Percentiles rank a stretch among this genome's conserved stretches.
Evolutionary conservation across 2,329 filamentous ascomycete species (phyloP).

Genomic region (Sporothrix inflata): DNA sequence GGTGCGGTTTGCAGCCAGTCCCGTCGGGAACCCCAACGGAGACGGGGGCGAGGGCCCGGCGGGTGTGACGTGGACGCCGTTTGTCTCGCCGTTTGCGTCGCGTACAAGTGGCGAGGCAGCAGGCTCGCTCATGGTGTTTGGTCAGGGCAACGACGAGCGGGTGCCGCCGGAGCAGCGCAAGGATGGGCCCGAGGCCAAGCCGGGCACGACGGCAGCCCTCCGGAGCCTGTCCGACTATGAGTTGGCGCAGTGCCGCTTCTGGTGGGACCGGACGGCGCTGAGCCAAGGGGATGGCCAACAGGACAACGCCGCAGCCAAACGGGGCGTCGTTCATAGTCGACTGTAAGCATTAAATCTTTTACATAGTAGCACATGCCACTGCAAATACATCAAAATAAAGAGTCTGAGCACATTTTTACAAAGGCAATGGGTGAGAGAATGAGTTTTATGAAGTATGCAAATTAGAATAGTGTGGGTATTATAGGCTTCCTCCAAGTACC

Average conservation of each 20-base stretch:
- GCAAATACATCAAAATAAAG: background rate
- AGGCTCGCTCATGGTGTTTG: slow-evolving; percentile 54
- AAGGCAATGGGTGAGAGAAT: background rate
- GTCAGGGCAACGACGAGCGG: slow-evolving; percentile 61
- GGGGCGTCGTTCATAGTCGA: background rate
- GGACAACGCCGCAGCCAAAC: background rate
- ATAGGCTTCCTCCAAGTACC: background rate
- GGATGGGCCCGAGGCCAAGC: slow-evolving; percentile 39
- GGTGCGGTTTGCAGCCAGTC: slow-evolving; percentile 42
- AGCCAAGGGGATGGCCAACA: slow-evolving; percentile 49
- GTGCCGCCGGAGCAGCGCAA: slow-evolving; percentile 35
- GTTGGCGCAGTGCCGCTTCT: slow-evolving; percentile 58
- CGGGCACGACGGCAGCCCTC: slow-evolving; percentile 50
- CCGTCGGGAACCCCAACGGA: slow-evolving; percentile 31
- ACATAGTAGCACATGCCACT: background rate
- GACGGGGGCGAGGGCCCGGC: slow-evolving; percentile 28
- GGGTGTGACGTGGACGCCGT: slow-evolving; percentile 48
- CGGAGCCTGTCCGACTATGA: slow-evolving; percentile 50
- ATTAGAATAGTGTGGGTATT: background rate
- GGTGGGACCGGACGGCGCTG: slow-evolving; percentile 59
- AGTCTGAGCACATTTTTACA: background rate
- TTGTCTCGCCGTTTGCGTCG: slow-evolving; percentile 45
- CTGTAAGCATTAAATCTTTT: background rate
- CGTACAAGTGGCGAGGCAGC: background rate
- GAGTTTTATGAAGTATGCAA: background rate